phyloP scores from a whole-genome alignment of 2,329 filamentous ascomycete genomes.

The Hymenotorrendiella dingleyae region DNA sequence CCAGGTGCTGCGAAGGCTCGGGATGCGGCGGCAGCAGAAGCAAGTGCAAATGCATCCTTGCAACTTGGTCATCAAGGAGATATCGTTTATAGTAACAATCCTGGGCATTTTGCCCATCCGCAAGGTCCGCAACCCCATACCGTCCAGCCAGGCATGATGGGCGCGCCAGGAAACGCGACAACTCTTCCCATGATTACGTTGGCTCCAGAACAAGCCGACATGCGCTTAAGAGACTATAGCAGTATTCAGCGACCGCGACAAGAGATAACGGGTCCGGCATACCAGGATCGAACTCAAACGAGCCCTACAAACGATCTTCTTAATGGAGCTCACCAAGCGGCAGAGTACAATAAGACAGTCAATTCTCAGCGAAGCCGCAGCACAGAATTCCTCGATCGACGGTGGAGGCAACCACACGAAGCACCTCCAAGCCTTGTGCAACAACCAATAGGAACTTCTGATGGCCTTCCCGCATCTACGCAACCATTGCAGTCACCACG shows the following conservation, averaged over 20 bases:
- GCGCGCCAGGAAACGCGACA: slow-evolving; percentile 57
- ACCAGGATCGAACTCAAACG: slow-evolving; percentile 78
- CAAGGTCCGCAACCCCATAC: slow-evolving; percentile 63
- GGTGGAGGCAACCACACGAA: slow-evolving; percentile 82
- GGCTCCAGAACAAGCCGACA: slow-evolving; percentile 70
- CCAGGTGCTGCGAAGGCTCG: slow-evolving; percentile 86
- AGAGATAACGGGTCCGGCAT: slow-evolving; percentile 80
- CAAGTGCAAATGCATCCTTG: slow-evolving; percentile 48
- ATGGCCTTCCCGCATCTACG: slow-evolving; percentile 44
- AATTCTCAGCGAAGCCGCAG: slow-evolving; percentile 76
- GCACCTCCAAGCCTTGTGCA: slow-evolving; percentile 47
- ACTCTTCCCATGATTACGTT: slow-evolving; percentile 82
- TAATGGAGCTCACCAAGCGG: slow-evolving; percentile 79
- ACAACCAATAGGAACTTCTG: slow-evolving; percentile 32
- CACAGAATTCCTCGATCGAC: slow-evolving; percentile 69
- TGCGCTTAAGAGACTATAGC: slow-evolving; percentile 74
- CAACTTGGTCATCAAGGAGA: slow-evolving; percentile 68
- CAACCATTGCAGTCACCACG: slow-evolving; percentile 55
- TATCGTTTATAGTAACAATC: slow-evolving; percentile 79
- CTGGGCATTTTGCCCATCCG: slow-evolving; percentile 57
- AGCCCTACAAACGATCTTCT: slow-evolving; percentile 73
- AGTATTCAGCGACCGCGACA: slow-evolving; percentile 80
- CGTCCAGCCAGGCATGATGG: slow-evolving; percentile 67
- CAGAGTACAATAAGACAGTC: slow-evolving; percentile 83
- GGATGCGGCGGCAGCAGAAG: slow-evolving; percentile 68